These are phyloP conservation scores for Trypanosoma cruzi DNA, from an alignment of 208 protist species.

Conservation along the genomic window DNA sequence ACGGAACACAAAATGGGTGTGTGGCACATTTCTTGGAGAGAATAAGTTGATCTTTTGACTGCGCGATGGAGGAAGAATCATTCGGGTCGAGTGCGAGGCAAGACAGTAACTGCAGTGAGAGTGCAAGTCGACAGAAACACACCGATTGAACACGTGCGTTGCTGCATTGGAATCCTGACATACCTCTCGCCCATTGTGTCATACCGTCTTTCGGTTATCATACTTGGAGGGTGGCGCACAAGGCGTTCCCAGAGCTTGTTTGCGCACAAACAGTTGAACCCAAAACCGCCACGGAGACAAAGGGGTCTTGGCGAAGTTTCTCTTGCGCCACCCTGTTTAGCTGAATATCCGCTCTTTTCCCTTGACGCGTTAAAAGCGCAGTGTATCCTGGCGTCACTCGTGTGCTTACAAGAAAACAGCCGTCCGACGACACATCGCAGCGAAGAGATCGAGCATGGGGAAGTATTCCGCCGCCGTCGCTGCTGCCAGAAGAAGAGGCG, in stretches of 20 bases:
- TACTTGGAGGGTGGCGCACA: conserved; percentile 11
- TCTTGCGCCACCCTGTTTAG: neutral
- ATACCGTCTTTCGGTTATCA: too few relatives aligned
- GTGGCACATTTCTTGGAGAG: too few relatives aligned
- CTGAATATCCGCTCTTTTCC: neutral
- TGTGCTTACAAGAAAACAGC: conserved; percentile 21
- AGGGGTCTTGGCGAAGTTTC: neutral
- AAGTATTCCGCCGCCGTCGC: neutral
- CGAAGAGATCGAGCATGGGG: conserved; percentile 9
- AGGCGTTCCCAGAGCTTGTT: conserved; percentile 1
- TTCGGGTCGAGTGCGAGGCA: too few relatives aligned
- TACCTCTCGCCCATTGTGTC: too few relatives aligned
- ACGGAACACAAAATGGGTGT: too few relatives aligned
- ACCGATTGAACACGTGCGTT: too few relatives aligned
- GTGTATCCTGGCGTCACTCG: neutral
- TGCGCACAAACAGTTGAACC: conserved; percentile 4
- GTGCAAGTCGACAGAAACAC: too few relatives aligned
- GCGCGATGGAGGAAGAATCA: too few relatives aligned
- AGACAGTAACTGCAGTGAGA: too few relatives aligned
- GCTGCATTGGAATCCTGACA: too few relatives aligned
- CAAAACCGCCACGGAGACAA: conserved; percentile 14
- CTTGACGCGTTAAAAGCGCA: neutral
- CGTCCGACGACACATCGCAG: conserved; percentile 22
- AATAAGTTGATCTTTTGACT: too few relatives aligned
- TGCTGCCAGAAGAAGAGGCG: neutral